These are phyloP conservation scores for Botryosphaeria dothidea DNA, from an alignment of 2,329 filamentous ascomycete genomes.

Conservation along the genomic window DNA sequence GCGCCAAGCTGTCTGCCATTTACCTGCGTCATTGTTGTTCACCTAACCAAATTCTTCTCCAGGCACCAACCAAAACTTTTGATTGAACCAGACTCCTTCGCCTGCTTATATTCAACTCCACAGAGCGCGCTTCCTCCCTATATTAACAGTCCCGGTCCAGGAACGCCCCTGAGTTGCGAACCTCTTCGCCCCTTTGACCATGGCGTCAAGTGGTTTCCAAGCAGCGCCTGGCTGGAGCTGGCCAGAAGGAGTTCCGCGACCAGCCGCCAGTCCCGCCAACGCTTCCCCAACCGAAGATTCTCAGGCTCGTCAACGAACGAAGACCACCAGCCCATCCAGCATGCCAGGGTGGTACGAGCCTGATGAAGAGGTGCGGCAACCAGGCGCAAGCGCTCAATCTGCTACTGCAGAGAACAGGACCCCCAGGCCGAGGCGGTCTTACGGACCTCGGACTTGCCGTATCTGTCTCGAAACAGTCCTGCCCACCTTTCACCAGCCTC, in stretches of 20 bases:
- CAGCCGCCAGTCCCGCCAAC: not conserved
- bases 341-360: constrained; percentile 15
- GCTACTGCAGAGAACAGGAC: constrained; percentile 1
- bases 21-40: not conserved
- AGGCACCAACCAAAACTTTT: not conserved
- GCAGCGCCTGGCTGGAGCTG: constrained; percentile 48
- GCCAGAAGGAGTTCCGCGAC: constrained; percentile 46
- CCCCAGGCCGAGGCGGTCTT: constrained; percentile 44
- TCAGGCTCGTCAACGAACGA: constrained; percentile 2
- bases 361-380: constrained; percentile 20
- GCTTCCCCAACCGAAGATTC: not conserved
- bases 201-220: constrained; percentile 45
- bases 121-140: not conserved
- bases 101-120: not conserved
- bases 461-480: constrained; percentile 80
- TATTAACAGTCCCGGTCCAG: not conserved
- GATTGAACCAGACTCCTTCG: no score
- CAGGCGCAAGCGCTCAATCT: constrained; percentile 9
- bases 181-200: constrained; percentile 22
- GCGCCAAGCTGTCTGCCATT: not conserved
- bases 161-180: not conserved
- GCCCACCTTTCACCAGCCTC: constrained; percentile 59
- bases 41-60: not conserved
- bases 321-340: not conserved
- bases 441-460: constrained; percentile 75